phyloP scores from a whole-genome alignment of 768 basidiomycete genomes.

The Cantharellus anzutake region DNA sequence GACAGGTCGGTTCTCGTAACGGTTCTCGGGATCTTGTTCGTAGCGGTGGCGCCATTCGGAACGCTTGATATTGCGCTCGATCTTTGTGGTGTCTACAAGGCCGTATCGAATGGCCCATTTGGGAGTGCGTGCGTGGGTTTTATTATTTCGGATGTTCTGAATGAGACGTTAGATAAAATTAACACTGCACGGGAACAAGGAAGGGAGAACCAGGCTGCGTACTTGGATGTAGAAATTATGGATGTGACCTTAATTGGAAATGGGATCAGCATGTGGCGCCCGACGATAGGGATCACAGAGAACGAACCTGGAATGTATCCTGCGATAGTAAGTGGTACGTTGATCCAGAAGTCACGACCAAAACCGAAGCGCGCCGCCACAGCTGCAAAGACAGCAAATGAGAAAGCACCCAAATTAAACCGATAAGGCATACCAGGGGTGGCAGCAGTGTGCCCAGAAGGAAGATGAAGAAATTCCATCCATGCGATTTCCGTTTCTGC shows the following conservation, averaged over 20 bases:
- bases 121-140: conserved; percentile 79
- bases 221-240: conserved; percentile 93
- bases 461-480: conserved; percentile 62
- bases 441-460: conserved; percentile 81
- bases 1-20: conserved; percentile 47
- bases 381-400: conserved; percentile 26
- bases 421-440: conserved; percentile 50
- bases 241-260: conserved; percentile 39
- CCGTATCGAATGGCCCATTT: conserved; percentile 90
- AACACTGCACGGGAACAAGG: background rate
- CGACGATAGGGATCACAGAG: background rate
- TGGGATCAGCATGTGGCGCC: background rate
- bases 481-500: conserved; percentile 37
- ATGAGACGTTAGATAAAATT: conserved; percentile 11
- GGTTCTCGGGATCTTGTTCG: conserved; percentile 49
- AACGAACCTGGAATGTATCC: conserved; percentile 71
- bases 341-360: conserved; percentile 81
- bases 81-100: conserved; percentile 62
- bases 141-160: conserved; percentile 91
- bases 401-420: background rate
- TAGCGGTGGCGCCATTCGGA: conserved; percentile 80
- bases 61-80: conserved; percentile 57
- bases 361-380: conserved; percentile 88
- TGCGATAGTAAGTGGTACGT: conserved; percentile 60
- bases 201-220: conserved; percentile 4